phyloP scores from a whole-genome alignment of 2,329 filamentous ascomycete genomes.

The Colletotrichum magnum region DNA sequence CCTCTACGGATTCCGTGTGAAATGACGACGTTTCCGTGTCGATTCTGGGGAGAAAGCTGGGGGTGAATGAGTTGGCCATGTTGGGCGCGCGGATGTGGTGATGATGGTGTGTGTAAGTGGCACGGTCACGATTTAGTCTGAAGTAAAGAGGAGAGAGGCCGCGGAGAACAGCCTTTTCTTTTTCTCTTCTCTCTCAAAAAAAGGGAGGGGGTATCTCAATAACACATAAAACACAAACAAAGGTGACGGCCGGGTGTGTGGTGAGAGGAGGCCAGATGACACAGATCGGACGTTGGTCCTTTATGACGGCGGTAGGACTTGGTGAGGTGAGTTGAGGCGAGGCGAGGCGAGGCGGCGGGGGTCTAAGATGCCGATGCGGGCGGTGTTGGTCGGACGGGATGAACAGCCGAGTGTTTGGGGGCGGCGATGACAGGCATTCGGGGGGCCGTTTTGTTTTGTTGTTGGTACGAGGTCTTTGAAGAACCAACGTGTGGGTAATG shows the following conservation, averaged over 20 bases:
- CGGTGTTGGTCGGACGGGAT: conserved; percentile 28
- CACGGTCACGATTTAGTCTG: conserved; percentile 31
- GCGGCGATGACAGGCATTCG: conserved; percentile 3
- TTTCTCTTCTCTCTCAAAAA: no score
- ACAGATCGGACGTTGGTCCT: conserved; percentile 29
- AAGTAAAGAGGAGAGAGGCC: conserved; percentile 28
- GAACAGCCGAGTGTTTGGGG: conserved; percentile 17
- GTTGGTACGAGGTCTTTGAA: conserved; percentile 23
- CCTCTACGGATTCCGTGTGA: conserved; percentile 43
- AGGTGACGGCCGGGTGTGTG: conserved; percentile 21
- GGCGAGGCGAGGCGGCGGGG: conserved; percentile 21
- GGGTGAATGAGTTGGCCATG: conserved; percentile 36
- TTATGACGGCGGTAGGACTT: not conserved
- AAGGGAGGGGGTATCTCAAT: conserved; percentile 38
- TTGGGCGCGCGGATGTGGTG: not conserved
- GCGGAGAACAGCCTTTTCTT: conserved; percentile 14
- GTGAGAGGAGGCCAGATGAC: conserved; percentile 17
- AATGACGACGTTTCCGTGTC: conserved; percentile 42
- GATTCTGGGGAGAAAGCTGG: conserved; percentile 43
- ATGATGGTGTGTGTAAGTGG: conserved; percentile 8
- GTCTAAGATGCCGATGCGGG: conserved; percentile 28
- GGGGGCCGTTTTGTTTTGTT: conserved; percentile 23
- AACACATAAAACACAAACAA: conserved; percentile 30
- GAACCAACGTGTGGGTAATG: conserved; percentile 4
- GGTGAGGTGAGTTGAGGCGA: conserved; percentile 9